Percentiles rank a stretch among this genome's conserved stretches.
phyloP scores from a whole-genome alignment of 73 alveolate species.

The Tetrahymena thermophila region DNA sequence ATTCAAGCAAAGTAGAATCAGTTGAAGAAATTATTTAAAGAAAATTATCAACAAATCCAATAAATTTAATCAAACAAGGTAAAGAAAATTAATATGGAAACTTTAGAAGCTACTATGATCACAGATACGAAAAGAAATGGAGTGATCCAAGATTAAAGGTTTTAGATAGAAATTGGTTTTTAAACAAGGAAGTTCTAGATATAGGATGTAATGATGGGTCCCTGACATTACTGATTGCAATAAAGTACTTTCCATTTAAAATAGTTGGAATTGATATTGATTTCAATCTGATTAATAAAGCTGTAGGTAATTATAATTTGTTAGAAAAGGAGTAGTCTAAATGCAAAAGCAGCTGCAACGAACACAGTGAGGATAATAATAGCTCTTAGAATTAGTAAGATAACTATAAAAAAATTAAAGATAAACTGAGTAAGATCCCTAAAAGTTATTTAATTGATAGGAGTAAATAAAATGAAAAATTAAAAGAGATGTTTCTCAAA shows the following conservation, averaged over 20 bases:
- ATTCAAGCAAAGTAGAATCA: background rate
- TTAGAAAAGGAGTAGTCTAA: constrained; percentile 4
- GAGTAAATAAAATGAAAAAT: background rate
- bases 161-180: constrained; percentile 41
- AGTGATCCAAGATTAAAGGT: constrained; percentile 42
- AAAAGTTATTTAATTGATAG: background rate
- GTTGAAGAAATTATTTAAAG: background rate
- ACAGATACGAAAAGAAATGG: constrained; percentile 32
- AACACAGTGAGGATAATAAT: background rate
- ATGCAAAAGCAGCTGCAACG: background rate
- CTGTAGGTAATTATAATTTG: constrained; percentile 46
- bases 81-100: constrained; percentile 26
- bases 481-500: background rate
- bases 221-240: constrained; percentile 58
- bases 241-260: constrained; percentile 45
- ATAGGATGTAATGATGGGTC: constrained; percentile 82
- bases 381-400: background rate
- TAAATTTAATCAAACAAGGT: background rate
- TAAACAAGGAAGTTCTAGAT: constrained; percentile 59
- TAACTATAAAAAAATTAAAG: constrained; percentile 1
- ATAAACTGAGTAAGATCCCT: background rate
- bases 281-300: constrained; percentile 55
- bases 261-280: constrained; percentile 79
- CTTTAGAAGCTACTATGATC: constrained; percentile 19
- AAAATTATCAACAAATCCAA: constrained; percentile 11